These are phyloP conservation scores for Kluyveromyces wickerhamii DNA, from an alignment of 805 yeast genomes.

Conservation along the genomic window DNA sequence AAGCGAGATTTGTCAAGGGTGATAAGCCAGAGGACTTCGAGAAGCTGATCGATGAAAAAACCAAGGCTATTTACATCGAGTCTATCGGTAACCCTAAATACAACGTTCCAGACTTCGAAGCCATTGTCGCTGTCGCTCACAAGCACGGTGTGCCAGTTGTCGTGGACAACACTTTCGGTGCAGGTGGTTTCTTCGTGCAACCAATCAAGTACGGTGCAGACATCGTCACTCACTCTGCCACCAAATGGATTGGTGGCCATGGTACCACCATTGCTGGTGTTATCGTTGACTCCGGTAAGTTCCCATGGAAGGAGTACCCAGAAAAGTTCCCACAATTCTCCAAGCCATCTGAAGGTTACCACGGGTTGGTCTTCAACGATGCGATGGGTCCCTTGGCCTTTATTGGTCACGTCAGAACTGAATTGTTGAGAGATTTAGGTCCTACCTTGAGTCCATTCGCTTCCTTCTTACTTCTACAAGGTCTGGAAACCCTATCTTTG, in stretches of 20 bases:
- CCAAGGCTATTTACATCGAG: constrained; percentile 86
- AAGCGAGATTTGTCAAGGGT: constrained; percentile 77
- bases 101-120: constrained; percentile 86
- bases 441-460: constrained; percentile 85
- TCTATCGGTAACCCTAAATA: constrained; percentile 90
- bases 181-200: constrained; percentile 81
- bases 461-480: constrained; percentile 78
- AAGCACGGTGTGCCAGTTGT: constrained; percentile 82
- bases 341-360: constrained; percentile 88
- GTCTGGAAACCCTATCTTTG: constrained; percentile 87
- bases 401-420: constrained; percentile 73
- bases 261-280: constrained; percentile 94
- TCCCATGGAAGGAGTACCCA: constrained; percentile 83
- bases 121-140: constrained; percentile 68
- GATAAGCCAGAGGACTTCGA: constrained; percentile 67
- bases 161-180: constrained; percentile 95
- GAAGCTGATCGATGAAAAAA: constrained; percentile 66
- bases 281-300: constrained; percentile 82
- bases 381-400: constrained; percentile 75
- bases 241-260: constrained; percentile 97
- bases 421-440: constrained; percentile 86
- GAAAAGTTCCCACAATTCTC: constrained; percentile 88
- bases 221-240: constrained; percentile 87
- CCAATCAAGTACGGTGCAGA: constrained; percentile 91
- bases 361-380: constrained; percentile 76